Conservation (phyloP, 192 early-diverging fungal genomes). For the Haplosporangium gracile region DNA sequence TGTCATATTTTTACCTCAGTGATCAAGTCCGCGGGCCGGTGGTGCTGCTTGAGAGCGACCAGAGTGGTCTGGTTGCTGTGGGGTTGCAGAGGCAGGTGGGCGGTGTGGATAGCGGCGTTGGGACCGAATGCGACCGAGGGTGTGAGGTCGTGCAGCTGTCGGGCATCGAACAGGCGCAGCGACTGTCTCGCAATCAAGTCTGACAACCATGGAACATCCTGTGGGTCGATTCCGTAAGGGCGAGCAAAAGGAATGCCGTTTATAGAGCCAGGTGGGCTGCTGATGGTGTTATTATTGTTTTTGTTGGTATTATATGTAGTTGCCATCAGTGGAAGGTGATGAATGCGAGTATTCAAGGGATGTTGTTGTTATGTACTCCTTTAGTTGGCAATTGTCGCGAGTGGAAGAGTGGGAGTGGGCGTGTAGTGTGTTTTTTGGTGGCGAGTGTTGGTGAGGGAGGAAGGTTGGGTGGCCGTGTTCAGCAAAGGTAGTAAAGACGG, state of each 20-base stretch:
- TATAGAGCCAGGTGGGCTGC: neutral
- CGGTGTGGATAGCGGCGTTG: conserved; percentile 39
- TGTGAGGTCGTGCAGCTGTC: conserved; percentile 29
- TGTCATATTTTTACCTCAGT: conserved; percentile 20
- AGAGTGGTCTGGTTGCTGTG: neutral
- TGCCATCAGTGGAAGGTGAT: neutral
- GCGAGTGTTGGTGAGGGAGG: neutral
- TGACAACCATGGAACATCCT: conserved; percentile 48
- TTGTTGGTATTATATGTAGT: neutral
- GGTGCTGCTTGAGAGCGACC: conserved; percentile 44
- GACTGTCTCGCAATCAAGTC: conserved; percentile 41
- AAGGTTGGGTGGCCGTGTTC: neutral
- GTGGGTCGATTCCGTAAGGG: conserved; percentile 31
- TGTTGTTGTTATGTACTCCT: neutral
- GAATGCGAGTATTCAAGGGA: neutral
- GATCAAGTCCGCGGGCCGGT: conserved; percentile 43
- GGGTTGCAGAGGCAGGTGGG: conserved; percentile 8
- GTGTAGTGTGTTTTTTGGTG: neutral
- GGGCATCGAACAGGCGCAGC: conserved; percentile 35
- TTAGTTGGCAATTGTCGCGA: neutral
- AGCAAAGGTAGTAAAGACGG: no score
- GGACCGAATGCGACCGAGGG: conserved; percentile 27
- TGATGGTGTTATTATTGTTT: neutral
- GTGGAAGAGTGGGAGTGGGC: neutral
- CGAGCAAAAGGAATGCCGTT: conserved; percentile 16